A percentile compares a stretch with the other conserved stretches of the same genome.
These are phyloP conservation scores for Penicillium brasilianum DNA, from an alignment of 2,329 filamentous ascomycete species.

Conservation along the genomic window DNA sequence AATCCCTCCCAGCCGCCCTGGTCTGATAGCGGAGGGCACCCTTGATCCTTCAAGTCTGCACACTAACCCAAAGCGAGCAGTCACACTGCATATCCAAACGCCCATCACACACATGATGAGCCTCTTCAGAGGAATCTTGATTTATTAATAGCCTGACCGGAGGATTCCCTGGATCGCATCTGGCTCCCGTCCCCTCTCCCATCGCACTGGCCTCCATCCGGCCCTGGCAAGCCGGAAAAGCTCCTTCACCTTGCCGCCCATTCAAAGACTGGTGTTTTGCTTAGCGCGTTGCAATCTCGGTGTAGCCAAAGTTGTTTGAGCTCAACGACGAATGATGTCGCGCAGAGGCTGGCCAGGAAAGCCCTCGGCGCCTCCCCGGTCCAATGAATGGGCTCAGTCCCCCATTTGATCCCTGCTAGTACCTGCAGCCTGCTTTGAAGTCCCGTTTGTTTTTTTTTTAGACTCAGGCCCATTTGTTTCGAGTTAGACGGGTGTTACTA, in stretches of 20 bases:
- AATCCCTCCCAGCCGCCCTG: conserved; percentile 8
- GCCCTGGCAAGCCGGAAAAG: neutral
- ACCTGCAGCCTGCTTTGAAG: conserved; percentile 34
- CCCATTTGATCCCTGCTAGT: conserved; percentile 27
- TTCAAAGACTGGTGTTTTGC: conserved; percentile 32
- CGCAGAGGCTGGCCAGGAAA: conserved; percentile 20
- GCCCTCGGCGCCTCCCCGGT: conserved; percentile 27
- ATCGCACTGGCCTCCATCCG: conserved; percentile 3
- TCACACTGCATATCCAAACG: conserved; percentile 29
- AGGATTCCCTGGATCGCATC: conserved; percentile 20
- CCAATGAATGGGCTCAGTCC: conserved; percentile 31
- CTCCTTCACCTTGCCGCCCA: conserved; percentile 25
- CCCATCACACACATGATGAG: conserved; percentile 24
- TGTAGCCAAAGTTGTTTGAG: conserved; percentile 24
- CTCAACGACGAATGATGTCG: conserved; percentile 22
- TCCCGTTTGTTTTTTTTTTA: conserved; percentile 37
- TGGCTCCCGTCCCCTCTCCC: neutral
- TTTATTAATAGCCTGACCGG: conserved; percentile 31
- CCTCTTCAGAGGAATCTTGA: conserved; percentile 10
- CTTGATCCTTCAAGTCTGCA: conserved; percentile 27
- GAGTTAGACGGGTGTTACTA: conserved; percentile 31
- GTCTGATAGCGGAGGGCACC: neutral
- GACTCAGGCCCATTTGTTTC: conserved; percentile 32
- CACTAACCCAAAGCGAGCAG: conserved; percentile 32
- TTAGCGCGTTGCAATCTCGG: conserved; percentile 32